These are phyloP conservation scores for Allium fistulosum DNA, from an alignment of 106 monocot genomes.

Conservation along the genomic window DNA sequence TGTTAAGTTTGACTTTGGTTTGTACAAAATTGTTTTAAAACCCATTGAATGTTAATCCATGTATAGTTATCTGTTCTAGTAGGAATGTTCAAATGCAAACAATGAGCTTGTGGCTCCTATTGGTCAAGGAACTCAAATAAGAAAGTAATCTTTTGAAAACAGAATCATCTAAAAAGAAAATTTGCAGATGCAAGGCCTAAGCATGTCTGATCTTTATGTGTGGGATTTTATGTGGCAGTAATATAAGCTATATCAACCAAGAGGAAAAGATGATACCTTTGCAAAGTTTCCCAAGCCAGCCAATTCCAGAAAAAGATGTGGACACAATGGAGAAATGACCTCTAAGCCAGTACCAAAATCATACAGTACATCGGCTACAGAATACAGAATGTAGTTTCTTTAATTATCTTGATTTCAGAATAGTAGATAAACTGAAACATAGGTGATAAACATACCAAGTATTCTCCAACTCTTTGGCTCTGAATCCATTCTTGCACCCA, in stretches of 20 bases:
- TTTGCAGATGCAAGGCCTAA: too few species aligned
- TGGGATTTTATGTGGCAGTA: too few species aligned
- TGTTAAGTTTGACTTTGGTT: too few species aligned
- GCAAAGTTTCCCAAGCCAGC: conserved; percentile 97
- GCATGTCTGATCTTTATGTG: too few species aligned
- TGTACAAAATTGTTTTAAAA: too few species aligned
- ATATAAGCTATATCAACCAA: background rate
- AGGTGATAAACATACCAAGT: conserved; percentile 36
- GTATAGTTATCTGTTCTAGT: too few species aligned
- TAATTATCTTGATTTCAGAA: background rate
- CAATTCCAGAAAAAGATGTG: conserved; percentile 89
- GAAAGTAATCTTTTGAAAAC: too few species aligned
- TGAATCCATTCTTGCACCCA: conserved; percentile 99
- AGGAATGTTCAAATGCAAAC: too few species aligned
- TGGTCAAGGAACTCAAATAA: too few species aligned
- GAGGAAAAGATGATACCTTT: conserved; percentile 41
- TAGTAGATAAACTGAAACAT: background rate
- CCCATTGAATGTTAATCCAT: too few species aligned
- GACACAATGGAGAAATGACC: conserved; percentile 90
- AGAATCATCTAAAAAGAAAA: too few species aligned
- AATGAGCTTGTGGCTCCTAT: too few species aligned
- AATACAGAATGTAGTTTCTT: conserved; percentile 9
- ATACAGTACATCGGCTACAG: conserved; percentile 90
- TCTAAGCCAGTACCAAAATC: conserved; percentile 92
- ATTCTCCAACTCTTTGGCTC: conserved; percentile 99